A percentile compares a stretch with the other conserved stretches of the same genome.
Conservation (phyloP, 345 rosid genomes). For the Pistacia vera region DNA sequence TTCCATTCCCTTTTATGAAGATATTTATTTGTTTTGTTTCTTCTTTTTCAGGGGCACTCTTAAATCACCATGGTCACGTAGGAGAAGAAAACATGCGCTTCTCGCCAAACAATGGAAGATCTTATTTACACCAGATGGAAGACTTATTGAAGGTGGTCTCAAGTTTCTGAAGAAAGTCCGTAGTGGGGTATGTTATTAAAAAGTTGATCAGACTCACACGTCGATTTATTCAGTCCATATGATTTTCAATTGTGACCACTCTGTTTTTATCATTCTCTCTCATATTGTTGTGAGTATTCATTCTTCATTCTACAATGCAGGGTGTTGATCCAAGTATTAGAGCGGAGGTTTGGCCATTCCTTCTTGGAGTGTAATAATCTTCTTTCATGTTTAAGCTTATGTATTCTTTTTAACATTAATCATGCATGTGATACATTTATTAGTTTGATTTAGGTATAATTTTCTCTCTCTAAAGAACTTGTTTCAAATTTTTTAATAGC, state of each 20-base stretch:
- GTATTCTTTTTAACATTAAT: background rate
- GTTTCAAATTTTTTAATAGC: background rate
- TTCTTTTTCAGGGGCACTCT: slow-evolving; percentile 59
- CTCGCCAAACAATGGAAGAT: slow-evolving; percentile 73
- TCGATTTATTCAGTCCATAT: background rate
- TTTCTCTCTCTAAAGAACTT: slow-evolving; percentile 8
- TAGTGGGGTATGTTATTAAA: slow-evolving; percentile 70
- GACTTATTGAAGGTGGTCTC: slow-evolving; percentile 75
- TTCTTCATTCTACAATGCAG: slow-evolving; percentile 39
- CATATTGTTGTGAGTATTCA: slow-evolving; percentile 10
- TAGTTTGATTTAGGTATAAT: background rate
- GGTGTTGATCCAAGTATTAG: slow-evolving; percentile 91
- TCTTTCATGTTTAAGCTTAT: slow-evolving; percentile 9
- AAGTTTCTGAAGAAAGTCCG: slow-evolving; percentile 90
- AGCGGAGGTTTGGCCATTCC: slow-evolving; percentile 96
- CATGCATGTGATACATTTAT: background rate
- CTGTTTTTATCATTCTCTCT: slow-evolving; percentile 15
- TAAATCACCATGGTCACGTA: slow-evolving; percentile 90
- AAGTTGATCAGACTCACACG: background rate
- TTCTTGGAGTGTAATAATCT: slow-evolving; percentile 86
- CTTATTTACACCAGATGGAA: slow-evolving; percentile 73
- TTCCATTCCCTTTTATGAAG: slow-evolving; percentile 10
- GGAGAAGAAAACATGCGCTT: slow-evolving; percentile 88
- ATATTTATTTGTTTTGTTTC: slow-evolving; percentile 7
- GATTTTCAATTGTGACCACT: slow-evolving; percentile 5